phyloP scores from a whole-genome alignment of 371 early-diverging fungal genomes.

The Conidiobolus incongruus region DNA sequence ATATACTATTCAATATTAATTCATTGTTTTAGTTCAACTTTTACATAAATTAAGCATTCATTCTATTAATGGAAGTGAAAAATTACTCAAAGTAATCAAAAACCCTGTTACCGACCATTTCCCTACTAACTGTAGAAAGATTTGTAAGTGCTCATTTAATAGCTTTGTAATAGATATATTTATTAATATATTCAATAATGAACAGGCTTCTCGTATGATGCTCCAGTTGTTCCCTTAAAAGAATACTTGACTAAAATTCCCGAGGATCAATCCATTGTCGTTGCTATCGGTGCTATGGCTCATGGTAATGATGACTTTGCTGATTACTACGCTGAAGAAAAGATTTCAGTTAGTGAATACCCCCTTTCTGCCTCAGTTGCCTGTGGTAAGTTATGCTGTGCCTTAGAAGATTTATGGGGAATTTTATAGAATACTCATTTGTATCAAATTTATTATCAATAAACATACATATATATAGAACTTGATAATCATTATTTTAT shows the following conservation, averaged over 20 bases:
- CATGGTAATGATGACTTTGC: slow-evolving; percentile 89
- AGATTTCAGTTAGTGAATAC: slow-evolving; percentile 85
- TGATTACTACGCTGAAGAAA: slow-evolving; percentile 83
- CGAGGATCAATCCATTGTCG: slow-evolving; percentile 53
- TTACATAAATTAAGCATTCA: slow-evolving; percentile 91
- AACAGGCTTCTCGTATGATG: slow-evolving; percentile 76
- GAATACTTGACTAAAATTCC: slow-evolving; percentile 63
- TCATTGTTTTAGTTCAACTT: slow-evolving; percentile 55
- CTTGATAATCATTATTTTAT: too few relatives aligned
- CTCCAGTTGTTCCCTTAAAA: slow-evolving; percentile 58
- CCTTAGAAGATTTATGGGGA: slow-evolving; percentile 70
- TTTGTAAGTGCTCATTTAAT: slow-evolving; percentile 22
- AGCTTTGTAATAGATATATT: neutral
- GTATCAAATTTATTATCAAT: too few relatives aligned
- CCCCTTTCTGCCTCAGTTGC: slow-evolving; percentile 89
- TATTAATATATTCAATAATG: neutral
- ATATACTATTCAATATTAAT: neutral
- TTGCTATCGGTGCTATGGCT: slow-evolving; percentile 93
- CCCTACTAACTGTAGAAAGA: slow-evolving; percentile 69
- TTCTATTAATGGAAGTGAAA: slow-evolving; percentile 72
- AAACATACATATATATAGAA: too few relatives aligned
- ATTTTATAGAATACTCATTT: slow-evolving; percentile 31
- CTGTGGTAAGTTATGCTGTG: slow-evolving; percentile 74
- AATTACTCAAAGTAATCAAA: slow-evolving; percentile 86
- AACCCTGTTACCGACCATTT: slow-evolving; percentile 88